Evolutionary conservation across 2,329 filamentous ascomycete species (phyloP).

Genomic region (Tolypocladium sp.): DNA sequence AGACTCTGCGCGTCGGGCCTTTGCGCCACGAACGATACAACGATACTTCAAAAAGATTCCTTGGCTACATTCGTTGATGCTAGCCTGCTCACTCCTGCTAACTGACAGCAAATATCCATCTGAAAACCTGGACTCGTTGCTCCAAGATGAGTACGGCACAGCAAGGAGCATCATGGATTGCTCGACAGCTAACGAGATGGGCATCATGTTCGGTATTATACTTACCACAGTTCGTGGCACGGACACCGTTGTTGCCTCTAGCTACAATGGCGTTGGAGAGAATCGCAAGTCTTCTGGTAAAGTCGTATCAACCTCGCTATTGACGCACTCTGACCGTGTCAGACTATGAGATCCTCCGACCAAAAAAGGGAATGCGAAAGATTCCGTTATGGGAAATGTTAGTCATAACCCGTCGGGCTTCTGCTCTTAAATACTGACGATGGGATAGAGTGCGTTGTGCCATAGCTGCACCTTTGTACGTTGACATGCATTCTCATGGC

Average conservation of each 20-base stretch:
- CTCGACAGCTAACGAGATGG: slow-evolving; percentile 4
- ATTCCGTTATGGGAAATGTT: neutral
- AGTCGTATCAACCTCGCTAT: too few species aligned
- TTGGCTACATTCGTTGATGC: neutral
- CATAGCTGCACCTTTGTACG: slow-evolving; percentile 10
- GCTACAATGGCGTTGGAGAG: slow-evolving; percentile 7
- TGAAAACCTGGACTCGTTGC: neutral
- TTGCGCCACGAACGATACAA: neutral
- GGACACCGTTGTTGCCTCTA: slow-evolving; percentile 7
- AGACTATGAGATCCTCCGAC: neutral
- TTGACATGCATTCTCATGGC: neutral
- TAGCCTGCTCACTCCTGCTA: neutral
- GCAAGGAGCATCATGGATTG: slow-evolving; percentile 1
- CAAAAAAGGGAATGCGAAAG: neutral
- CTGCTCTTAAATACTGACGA: neutral
- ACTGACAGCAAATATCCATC: neutral
- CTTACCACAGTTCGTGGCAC: slow-evolving; percentile 6
- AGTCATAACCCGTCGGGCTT: neutral
- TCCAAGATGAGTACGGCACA: neutral
- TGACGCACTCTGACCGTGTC: neutral
- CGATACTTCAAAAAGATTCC: neutral
- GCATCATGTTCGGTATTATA: slow-evolving; percentile 6
- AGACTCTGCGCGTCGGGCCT: neutral
- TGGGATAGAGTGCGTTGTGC: slow-evolving; percentile 4
- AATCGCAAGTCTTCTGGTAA: neutral